Evolutionary conservation across 163 green algal genomes (phyloP).

Genomic region (Trebouxia gelatinosa): DNA sequence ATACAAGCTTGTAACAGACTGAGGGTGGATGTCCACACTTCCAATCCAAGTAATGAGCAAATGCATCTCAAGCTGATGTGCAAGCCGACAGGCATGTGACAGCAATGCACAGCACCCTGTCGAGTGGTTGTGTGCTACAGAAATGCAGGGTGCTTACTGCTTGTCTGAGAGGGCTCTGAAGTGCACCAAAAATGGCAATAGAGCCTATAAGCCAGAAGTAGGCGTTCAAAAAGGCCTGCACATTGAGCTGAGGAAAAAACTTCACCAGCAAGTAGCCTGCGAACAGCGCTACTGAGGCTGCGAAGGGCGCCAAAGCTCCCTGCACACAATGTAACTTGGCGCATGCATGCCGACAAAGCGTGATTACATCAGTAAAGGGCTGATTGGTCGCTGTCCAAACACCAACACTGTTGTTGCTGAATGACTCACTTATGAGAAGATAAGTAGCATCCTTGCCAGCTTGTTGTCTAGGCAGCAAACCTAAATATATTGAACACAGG

Average conservation of each 20-base stretch:
- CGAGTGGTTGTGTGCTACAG: too few relatives aligned
- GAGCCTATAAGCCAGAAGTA: slow-evolving; percentile 82
- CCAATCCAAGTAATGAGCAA: too few relatives aligned
- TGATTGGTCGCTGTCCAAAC: neutral
- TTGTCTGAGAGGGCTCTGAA: slow-evolving; percentile 37
- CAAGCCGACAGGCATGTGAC: too few relatives aligned
- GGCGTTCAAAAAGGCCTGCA: slow-evolving; percentile 65
- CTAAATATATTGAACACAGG: too few relatives aligned
- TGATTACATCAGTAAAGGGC: neutral
- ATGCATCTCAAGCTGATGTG: too few relatives aligned
- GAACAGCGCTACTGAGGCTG: slow-evolving; percentile 60
- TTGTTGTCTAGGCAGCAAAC: neutral
- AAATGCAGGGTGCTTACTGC: too few relatives aligned
- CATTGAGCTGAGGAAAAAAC: slow-evolving; percentile 58
- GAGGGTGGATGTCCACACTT: too few relatives aligned
- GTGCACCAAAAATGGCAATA: slow-evolving; percentile 49
- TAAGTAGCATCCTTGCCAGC: neutral
- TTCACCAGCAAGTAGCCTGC: slow-evolving; percentile 62
- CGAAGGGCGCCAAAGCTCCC: slow-evolving; percentile 53
- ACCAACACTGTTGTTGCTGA: neutral
- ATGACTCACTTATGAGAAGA: neutral
- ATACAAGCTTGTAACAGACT: too few relatives aligned
- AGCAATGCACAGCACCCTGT: too few relatives aligned
- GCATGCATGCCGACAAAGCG: neutral
- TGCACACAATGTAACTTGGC: neutral